Evolutionary conservation across 2,329 filamentous ascomycete species (phyloP), one percentile per base, ranked within the genome.

Genomic region (Epichloe coenophiala): DNA sequence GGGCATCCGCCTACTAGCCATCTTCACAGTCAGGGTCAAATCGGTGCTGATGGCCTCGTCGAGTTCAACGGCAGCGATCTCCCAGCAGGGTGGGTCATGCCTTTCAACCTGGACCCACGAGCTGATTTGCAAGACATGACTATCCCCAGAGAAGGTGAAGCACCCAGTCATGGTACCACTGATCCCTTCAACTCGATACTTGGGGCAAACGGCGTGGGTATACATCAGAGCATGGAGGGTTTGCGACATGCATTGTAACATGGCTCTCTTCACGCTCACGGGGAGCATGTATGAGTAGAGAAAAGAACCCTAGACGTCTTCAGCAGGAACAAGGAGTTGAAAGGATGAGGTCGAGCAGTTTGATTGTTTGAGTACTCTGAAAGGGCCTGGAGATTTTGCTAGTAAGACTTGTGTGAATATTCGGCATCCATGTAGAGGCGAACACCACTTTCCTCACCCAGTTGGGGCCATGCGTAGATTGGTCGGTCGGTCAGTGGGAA

Each of bases 91-190:
- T 97, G 90, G 87, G 95, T 94, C 65, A 82, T 95, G 72, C 88
- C 90, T 1, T 95, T 95, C 67, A 94, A 95, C 62, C 81, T 95
- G 68, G 86, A 93, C 52, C 86, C 88, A 19, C 81, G 86, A 0
- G 78, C 81, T 51, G 66, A 78, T 41, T 68, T 70, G 6, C 74
- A 75, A 49, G 75, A 77, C 38, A 56, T 73, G 48, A 65, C 64
- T 19, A 59, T 71, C 31, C 66, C 64, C 7, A 60, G 75, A 55
- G 63, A 63, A 23, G 68, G 68, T 37, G 64, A 41, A 12, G 19
- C 13, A 3, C 17, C 17, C 17, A 11, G n/a, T 33, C 13, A 19
- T 39, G 36, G 40, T 37, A 27, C 19, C 27, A 8, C 74, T 31
- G 77, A 79, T 53, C 66, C 66, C 8, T 78, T 78, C 56, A 68